phyloP scores from a whole-genome alignment of 768 basidiomycete species.

The Mycena polygramma region DNA sequence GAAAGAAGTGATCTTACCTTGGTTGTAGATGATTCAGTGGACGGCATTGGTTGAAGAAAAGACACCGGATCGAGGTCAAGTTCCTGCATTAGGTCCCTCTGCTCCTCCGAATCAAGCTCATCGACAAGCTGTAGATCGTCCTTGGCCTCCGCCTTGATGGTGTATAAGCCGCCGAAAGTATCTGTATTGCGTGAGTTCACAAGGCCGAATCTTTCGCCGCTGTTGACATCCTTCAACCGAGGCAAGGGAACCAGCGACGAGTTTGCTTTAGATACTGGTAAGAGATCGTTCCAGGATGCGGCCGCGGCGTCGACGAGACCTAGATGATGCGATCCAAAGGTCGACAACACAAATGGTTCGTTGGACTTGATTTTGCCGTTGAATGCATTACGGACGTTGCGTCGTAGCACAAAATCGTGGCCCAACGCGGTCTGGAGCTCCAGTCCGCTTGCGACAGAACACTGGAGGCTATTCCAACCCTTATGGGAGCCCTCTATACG shows the following conservation, averaged over 20 bases:
- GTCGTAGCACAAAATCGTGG: constrained; percentile 41
- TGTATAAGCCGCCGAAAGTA: not conserved
- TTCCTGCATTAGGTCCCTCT: not conserved
- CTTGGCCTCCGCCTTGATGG: not conserved
- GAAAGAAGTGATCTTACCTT: no score
- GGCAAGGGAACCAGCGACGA: not conserved
- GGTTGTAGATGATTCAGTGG: no score
- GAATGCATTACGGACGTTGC: constrained; percentile 36
- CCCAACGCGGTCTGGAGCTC: constrained; percentile 31
- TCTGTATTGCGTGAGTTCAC: not conserved
- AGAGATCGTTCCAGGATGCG: constrained; percentile 19
- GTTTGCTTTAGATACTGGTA: not conserved
- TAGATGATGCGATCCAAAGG: constrained; percentile 44
- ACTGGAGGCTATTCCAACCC: constrained; percentile 43
- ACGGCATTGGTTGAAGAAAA: not conserved
- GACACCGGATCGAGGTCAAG: not conserved
- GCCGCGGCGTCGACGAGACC: constrained; percentile 36
- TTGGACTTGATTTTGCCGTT: not conserved
- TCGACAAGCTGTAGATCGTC: not conserved
- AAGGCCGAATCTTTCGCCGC: not conserved
- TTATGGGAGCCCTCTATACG: constrained; percentile 47
- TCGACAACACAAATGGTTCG: constrained; percentile 29
- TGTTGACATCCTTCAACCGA: not conserved
- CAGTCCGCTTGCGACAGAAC: constrained; percentile 41
- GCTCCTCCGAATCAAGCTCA: not conserved